A percentile compares a stretch with the other conserved stretches of the same genome.
These are phyloP conservation scores for Anthostomella pinea DNA, from an alignment of 2,329 filamentous ascomycete species.

Conservation along the genomic window DNA sequence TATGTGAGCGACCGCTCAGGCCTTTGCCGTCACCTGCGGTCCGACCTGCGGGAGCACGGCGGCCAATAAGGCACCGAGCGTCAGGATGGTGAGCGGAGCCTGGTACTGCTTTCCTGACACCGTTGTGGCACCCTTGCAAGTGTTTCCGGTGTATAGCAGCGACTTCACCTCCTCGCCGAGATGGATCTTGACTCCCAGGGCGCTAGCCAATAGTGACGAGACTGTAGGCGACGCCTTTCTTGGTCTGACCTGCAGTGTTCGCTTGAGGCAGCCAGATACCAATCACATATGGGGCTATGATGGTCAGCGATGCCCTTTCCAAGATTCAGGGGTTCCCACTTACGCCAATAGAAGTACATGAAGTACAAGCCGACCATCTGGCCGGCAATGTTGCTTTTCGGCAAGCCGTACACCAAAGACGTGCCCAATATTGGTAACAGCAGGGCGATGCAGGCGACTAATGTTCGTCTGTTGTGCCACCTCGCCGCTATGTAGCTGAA, in stretches of 20 bases:
- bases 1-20: slow-evolving; percentile 59
- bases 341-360: slow-evolving; percentile 38
- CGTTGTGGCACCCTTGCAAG: slow-evolving; percentile 27
- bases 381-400: slow-evolving; percentile 31
- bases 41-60: slow-evolving; percentile 48
- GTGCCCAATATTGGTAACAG: slow-evolving; percentile 23
- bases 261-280: slow-evolving; percentile 26
- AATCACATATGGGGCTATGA: slow-evolving; percentile 26
- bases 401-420: slow-evolving; percentile 19
- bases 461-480: slow-evolving; percentile 21
- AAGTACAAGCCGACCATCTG: slow-evolving; percentile 40
- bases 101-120: slow-evolving; percentile 24
- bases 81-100: slow-evolving; percentile 45
- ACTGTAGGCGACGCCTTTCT: slow-evolving; percentile 38
- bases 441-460: slow-evolving; percentile 18
- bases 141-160: slow-evolving; percentile 37
- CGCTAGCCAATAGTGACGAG: slow-evolving; percentile 39
- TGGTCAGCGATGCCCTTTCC: slow-evolving; percentile 1
- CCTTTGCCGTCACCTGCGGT: slow-evolving; percentile 50
- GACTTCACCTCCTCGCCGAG: slow-evolving; percentile 39
- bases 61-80: slow-evolving; percentile 49
- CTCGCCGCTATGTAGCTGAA: slow-evolving; percentile 22
- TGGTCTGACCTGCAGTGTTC: slow-evolving; percentile 33
- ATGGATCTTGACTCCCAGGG: slow-evolving; percentile 32
- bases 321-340: slow-evolving; percentile 3